phyloP scores from a whole-genome alignment of 257 asterid genomes.

The Galeopsis tetrahit region DNA sequence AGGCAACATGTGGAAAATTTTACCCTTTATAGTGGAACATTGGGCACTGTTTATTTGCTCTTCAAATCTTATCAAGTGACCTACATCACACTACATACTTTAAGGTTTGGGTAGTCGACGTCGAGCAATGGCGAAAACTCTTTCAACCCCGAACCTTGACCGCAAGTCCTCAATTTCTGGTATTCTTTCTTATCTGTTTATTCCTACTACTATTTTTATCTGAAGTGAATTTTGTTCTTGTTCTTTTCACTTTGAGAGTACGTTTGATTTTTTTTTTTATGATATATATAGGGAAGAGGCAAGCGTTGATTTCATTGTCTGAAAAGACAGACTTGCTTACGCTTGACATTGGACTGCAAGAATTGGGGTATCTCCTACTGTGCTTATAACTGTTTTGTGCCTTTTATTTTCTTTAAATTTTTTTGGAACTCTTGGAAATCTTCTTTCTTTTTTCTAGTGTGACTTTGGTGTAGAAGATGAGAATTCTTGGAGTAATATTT shows the following conservation, averaged over 20 bases:
- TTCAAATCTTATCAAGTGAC: slow-evolving; percentile 63
- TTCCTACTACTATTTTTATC: neutral
- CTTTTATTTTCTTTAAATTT: neutral
- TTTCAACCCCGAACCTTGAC: slow-evolving; percentile 46
- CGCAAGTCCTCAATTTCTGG: slow-evolving; percentile 47
- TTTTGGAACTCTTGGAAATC: neutral
- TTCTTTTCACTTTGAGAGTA: neutral
- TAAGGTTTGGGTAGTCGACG: no score
- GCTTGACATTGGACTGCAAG: slow-evolving; percentile 84
- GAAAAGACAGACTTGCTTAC: slow-evolving; percentile 79
- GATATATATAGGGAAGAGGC: slow-evolving; percentile 61
- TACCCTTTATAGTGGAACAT: slow-evolving; percentile 58
- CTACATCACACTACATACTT: no score
- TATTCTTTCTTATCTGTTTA: slow-evolving; percentile 10
- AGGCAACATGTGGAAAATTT: slow-evolving; percentile 54
- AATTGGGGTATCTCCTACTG: slow-evolving; percentile 62
- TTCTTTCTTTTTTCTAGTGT: neutral
- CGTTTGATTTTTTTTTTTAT: neutral
- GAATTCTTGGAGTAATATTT: slow-evolving; percentile 7
- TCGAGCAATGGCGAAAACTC: slow-evolving; percentile 74
- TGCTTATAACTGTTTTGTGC: no score
- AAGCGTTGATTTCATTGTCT: slow-evolving; percentile 83
- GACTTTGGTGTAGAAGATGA: neutral
- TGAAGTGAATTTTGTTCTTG: neutral
- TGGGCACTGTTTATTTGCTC: slow-evolving; percentile 75